Conservation (phyloP, 805 yeast species). For the Candida hungchunana region DNA sequence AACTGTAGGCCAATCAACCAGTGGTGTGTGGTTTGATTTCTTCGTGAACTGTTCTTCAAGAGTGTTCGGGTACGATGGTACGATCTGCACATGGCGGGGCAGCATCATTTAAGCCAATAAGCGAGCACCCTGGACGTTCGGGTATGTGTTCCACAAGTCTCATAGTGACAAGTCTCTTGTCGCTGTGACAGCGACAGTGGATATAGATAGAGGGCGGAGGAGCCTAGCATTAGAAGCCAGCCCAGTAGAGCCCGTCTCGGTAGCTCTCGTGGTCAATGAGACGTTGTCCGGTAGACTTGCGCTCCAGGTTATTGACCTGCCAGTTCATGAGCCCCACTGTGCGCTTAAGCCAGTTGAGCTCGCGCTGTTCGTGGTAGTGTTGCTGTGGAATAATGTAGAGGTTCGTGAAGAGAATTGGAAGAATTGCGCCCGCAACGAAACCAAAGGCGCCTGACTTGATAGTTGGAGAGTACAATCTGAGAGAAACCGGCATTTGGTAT, state of each 20-base stretch:
- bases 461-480: slow-evolving; percentile 7
- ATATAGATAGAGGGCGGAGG: background rate
- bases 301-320: slow-evolving; percentile 13
- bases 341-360: slow-evolving; percentile 21
- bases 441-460: slow-evolving; percentile 23
- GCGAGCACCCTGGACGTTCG: too few species aligned
- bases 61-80: too few species aligned
- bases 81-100: too few species aligned
- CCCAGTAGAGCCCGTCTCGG: slow-evolving; percentile 29
- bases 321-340: slow-evolving; percentile 21
- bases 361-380: slow-evolving; percentile 18
- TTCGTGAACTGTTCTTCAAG: too few species aligned
- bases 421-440: slow-evolving; percentile 21
- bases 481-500: too few species aligned
- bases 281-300: slow-evolving; percentile 5
- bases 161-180: background rate
- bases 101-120: too few species aligned
- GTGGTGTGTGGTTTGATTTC: too few species aligned
- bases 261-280: slow-evolving; percentile 17
- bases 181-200: background rate
- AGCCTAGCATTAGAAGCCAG: slow-evolving; percentile 22
- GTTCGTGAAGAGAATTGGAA: slow-evolving; percentile 23
- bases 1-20: too few species aligned
- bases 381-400: slow-evolving; percentile 19
- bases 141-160: too few species aligned